A percentile compares a stretch with the other conserved stretches of the same genome.
Evolutionary conservation across 139 green algal species (phyloP).

Genomic region (Yamagishiella unicocca): DNA sequence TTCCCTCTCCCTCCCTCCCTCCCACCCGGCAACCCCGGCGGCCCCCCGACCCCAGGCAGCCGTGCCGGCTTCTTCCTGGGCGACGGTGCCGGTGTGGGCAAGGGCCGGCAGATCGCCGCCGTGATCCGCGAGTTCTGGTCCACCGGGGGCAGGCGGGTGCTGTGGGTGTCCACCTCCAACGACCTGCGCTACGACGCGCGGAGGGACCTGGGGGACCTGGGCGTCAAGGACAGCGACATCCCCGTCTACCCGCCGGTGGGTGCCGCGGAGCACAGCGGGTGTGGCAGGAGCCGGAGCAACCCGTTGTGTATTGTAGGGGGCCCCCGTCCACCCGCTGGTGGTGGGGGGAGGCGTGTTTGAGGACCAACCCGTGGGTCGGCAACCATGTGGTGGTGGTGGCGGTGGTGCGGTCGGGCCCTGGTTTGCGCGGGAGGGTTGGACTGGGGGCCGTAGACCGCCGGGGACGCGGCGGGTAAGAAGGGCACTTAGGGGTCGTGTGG

Average conservation of each 20-base stretch:
- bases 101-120: constrained; percentile 81
- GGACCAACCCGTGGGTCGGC: no score
- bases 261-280: no score
- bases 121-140: constrained; percentile 73
- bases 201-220: constrained; percentile 84
- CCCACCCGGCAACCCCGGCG: constrained; percentile 54
- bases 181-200: constrained; percentile 84
- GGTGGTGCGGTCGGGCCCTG: no score
- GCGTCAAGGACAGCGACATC: constrained; percentile 66
- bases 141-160: constrained; percentile 56
- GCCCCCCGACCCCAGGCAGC: constrained; percentile 57
- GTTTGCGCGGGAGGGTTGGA: no score
- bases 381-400: no score
- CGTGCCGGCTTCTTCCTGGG: constrained; percentile 87
- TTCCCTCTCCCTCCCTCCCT: not conserved
- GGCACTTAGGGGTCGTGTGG: no score
- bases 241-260: constrained; percentile 68
- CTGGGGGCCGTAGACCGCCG: no score
- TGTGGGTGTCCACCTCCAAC: constrained; percentile 86
- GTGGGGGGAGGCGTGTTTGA: no score
- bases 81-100: constrained; percentile 91
- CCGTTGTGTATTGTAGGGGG: no score
- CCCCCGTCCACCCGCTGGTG: no score
- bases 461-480: no score
- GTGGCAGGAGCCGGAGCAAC: no score